phyloP scores from a whole-genome alignment of 768 basidiomycete species.

The Calocera cornea region DNA sequence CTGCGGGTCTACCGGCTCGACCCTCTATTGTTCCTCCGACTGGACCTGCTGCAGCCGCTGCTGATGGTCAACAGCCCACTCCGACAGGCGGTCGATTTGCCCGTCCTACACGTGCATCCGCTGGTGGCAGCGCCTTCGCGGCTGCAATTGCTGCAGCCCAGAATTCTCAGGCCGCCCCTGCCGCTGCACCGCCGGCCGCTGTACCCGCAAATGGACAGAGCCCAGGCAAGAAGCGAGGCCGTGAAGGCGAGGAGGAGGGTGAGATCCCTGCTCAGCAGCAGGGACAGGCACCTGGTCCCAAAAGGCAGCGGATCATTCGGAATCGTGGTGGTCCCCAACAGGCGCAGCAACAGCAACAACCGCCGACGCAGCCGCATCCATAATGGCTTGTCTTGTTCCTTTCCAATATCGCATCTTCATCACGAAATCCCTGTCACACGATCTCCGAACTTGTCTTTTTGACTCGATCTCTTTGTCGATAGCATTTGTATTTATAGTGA shows the following conservation, averaged over 20 bases:
- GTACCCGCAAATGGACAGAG: not conserved
- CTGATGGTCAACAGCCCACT: not conserved
- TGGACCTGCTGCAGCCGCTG: not conserved
- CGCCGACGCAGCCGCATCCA: not conserved
- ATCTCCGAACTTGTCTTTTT: not conserved
- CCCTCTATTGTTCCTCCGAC: not conserved
- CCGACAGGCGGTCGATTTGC: not conserved
- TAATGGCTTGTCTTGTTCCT: not conserved
- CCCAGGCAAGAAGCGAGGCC: not conserved
- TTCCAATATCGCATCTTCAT: not conserved
- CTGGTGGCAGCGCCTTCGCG: not conserved
- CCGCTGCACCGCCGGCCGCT: not conserved
- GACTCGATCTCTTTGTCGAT: not conserved
- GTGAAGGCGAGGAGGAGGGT: not conserved
- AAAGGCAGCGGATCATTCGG: not conserved
- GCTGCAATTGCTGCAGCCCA: not conserved
- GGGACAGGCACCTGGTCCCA: not conserved
- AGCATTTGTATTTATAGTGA: not conserved
- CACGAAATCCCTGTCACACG: not conserved
- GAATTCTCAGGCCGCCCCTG: not conserved
- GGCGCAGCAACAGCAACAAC: not conserved
- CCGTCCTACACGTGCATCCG: not conserved
- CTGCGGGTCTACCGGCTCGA: not conserved
- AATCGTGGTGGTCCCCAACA: not conserved
- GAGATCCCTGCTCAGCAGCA: not conserved